These are phyloP conservation scores for Leccinum colubrinum DNA, from an alignment of 1,284 basidiomycete genomes.

Conservation along the genomic window DNA sequence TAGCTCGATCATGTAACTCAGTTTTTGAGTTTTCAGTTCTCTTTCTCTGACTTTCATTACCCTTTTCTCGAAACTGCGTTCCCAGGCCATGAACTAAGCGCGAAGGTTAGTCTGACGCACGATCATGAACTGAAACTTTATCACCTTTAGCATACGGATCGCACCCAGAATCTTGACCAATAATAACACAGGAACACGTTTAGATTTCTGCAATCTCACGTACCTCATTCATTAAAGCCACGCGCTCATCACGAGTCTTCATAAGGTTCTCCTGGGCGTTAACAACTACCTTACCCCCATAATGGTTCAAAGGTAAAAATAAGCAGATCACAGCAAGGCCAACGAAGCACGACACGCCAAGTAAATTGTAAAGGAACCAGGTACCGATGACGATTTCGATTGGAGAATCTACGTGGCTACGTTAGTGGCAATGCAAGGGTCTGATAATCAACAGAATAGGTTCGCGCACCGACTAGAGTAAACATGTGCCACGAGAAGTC, in stretches of 20 bases:
- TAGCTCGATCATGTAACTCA: constrained; percentile 87
- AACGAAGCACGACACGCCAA: constrained; percentile 79
- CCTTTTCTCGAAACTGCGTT: constrained; percentile 81
- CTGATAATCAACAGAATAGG: constrained; percentile 2
- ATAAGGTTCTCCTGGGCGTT: constrained; percentile 85
- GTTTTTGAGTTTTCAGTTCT: constrained; percentile 77
- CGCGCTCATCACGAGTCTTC: constrained; percentile 89
- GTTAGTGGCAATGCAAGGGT: constrained; percentile 13
- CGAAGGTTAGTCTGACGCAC: constrained; percentile 8
- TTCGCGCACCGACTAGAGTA: constrained; percentile 52
- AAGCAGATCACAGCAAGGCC: constrained; percentile 82
- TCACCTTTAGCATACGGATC: constrained; percentile 90
- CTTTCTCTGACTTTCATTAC: constrained; percentile 74
- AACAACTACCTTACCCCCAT: constrained; percentile 83
- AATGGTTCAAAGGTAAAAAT: constrained; percentile 87
- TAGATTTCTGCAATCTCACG: constrained; percentile 2
- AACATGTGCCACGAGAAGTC: constrained; percentile 84
- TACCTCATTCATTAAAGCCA: constrained; percentile 90
- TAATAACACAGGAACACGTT: background rate
- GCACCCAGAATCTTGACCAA: constrained; percentile 69
- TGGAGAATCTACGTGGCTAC: constrained; percentile 63
- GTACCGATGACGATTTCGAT: constrained; percentile 84
- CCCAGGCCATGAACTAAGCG: constrained; percentile 89
- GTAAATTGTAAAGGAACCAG: constrained; percentile 76
- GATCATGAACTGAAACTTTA: background rate